Percentiles rank a stretch among this genome's conserved stretches.
phyloP scores from a whole-genome alignment of 164 flowering plant species.

The Berberis thunbergii region DNA sequence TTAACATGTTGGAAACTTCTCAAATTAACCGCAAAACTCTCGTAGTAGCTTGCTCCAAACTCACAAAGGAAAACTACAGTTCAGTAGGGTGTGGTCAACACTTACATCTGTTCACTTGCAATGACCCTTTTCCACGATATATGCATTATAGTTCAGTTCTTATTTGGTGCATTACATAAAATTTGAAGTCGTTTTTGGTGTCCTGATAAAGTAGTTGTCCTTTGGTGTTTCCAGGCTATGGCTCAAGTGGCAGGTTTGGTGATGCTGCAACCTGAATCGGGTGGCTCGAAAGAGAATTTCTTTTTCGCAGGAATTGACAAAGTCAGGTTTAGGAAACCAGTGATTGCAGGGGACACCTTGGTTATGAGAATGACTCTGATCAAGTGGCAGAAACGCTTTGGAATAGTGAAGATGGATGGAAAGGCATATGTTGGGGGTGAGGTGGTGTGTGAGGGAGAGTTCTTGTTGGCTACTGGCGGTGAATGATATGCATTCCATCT shows the following conservation, averaged over 20 bases:
- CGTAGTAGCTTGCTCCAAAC: no score
- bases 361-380: slow-evolving; percentile 87
- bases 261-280: slow-evolving; percentile 94
- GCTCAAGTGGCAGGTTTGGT: slow-evolving; percentile 98
- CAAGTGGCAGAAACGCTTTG: slow-evolving; percentile 75
- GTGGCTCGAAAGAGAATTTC: slow-evolving; percentile 78
- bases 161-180: not conserved
- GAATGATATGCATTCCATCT: slow-evolving; percentile 15
- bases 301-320: slow-evolving; percentile 98
- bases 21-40: no score
- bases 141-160: not conserved
- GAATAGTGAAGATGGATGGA: slow-evolving; percentile 92
- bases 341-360: slow-evolving; percentile 86
- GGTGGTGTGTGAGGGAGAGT: slow-evolving; percentile 93
- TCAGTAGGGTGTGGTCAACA: no score
- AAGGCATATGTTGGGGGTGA: slow-evolving; percentile 94
- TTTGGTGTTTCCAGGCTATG: slow-evolving; percentile 61
- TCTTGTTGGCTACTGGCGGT: slow-evolving; percentile 77
- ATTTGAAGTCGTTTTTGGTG: no score
- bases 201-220: slow-evolving; percentile 1
- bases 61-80: no score
- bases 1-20: no score
- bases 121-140: not conserved
- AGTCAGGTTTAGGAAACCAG: slow-evolving; percentile 92
- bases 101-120: no score